Base-by-base conservation (phyloP, 345 rosid genomes). In the Boechera retrofracta region DNA sequence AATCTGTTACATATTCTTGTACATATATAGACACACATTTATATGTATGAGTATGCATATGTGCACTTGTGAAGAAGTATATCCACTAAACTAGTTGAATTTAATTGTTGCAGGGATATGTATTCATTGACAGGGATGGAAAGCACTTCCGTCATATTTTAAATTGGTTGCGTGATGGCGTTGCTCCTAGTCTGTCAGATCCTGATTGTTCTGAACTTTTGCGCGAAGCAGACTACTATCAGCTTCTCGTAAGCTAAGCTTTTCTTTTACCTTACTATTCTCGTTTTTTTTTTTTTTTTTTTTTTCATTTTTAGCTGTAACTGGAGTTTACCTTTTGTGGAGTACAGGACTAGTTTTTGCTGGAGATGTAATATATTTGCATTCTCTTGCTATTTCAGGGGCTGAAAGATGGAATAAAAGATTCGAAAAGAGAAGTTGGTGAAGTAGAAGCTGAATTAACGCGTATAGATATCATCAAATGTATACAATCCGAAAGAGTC, bases 121-220 rank as follows among this genome's bases (percentile, higher is more conserved):
- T 89, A 54, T 91, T 92, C 79, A 87, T 94, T 77, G 98, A 94
- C 74, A 87, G 98, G 60, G 97, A 94, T 36, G 97, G 98, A 36
- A 86, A 85, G 67, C 88, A 88, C 78, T 94, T 94, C 60, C 86
- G 98, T 53, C 97, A 92, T 80, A 80, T 94, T 64, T 81, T 94
- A 41, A 94, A 94, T 77, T 90, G 98, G 97, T 81, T 94, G 86
- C 88, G 97, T 80, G 97, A 92, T 87, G 98, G 98, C 16, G 83
- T 83, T 75, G 81, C 87, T 67, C 93, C 98, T 7, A 70, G 60
- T 56, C 77, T 94, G 16, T 71, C 90, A 38, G 97, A 92, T 75
- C 48, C 81, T 71, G 83, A 81, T 64, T 87, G 87, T 80, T 83
- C 75, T 18, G 90, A 94, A 83, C 91, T 94, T 72, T 78, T 86